Evolutionary conservation across 2,329 filamentous ascomycete species (phyloP), one percentile per base, ranked within the genome.

Genomic region (Colletotrichum ledebouriae): DNA sequence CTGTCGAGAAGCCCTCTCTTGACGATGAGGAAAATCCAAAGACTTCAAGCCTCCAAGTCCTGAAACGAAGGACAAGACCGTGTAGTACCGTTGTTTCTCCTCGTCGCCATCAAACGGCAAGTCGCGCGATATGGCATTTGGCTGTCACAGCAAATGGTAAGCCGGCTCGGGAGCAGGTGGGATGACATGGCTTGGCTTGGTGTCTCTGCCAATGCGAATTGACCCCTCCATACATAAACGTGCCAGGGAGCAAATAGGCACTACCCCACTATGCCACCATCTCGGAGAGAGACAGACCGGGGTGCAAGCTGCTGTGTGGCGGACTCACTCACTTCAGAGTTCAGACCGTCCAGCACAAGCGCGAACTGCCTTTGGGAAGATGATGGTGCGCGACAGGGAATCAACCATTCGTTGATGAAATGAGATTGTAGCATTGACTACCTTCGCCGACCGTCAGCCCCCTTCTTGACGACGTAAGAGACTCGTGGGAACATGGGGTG

Each of bases 81-180:
- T 22, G 15, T 34, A 13, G 44, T 46, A 12, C 7, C 29, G 22
- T 33, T 44, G 17, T 29, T 50, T 39, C 63, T 52, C 34, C n/a
- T 59, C 25, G 15, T 22, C 33, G 34, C 25, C 58, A 52, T 56
- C 37, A 42, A 44, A 42, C 49, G 13, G 33, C 33, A 64, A 11
- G 60, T 59, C 34, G 47, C 60, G 47, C 47, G 61, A 59, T 68
- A 65, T 47, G 25, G 53, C 64, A 55, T 65, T 55, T 49, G 49
- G 9, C 63, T 64, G 42, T 66, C 56, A 71, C 70, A 72, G 73
- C 74, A 73, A 75, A 76, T 74, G 69, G 71, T 72, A 72, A 73
- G 69, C 71, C 69, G 41, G 65, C 60, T 63, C 72, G 66, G 63
- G 65, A 52, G 72, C 67, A 73, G 74, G 72, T 75, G 73, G 74